phyloP scores from a whole-genome alignment of 2,329 filamentous ascomycete genomes.

The Trichoderma aggressivum region DNA sequence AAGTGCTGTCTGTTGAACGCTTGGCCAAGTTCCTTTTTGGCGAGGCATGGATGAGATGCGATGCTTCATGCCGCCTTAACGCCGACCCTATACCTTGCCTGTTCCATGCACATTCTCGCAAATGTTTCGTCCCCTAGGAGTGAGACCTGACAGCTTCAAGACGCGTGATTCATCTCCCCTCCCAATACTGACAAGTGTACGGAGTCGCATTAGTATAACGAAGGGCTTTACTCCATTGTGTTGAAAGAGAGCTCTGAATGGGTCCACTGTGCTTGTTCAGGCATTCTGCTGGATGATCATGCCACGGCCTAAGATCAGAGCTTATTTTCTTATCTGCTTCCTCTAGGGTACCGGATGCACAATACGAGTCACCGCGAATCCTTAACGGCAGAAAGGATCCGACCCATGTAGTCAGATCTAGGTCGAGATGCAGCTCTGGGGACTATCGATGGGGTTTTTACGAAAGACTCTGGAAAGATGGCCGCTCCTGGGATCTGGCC shows the following conservation, averaged over 20 bases:
- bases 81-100: not conserved
- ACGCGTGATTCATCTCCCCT: not conserved
- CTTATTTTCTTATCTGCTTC: slow-evolving; percentile 5
- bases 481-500: not conserved
- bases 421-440: not conserved
- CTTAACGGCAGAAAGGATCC: not conserved
- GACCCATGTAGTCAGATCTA: not conserved
- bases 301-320: slow-evolving; percentile 1
- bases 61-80: not conserved
- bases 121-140: not conserved
- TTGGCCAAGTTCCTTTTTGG: not conserved
- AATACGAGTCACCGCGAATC: not conserved
- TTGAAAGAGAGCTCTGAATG: not conserved
- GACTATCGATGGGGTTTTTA: not conserved
- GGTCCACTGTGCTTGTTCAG: not conserved
- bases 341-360: not conserved
- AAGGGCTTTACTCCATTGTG: not conserved
- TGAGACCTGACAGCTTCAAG: not conserved
- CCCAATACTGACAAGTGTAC: not conserved
- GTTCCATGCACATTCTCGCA: not conserved
- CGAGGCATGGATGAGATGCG: not conserved
- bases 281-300: not conserved
- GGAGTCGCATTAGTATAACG: not conserved
- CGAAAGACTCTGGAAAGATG: not conserved
- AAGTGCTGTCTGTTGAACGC: not conserved